These are phyloP conservation scores for Fraxinus nigra DNA, from an alignment of 305 asterid genomes.

Conservation along the genomic window DNA sequence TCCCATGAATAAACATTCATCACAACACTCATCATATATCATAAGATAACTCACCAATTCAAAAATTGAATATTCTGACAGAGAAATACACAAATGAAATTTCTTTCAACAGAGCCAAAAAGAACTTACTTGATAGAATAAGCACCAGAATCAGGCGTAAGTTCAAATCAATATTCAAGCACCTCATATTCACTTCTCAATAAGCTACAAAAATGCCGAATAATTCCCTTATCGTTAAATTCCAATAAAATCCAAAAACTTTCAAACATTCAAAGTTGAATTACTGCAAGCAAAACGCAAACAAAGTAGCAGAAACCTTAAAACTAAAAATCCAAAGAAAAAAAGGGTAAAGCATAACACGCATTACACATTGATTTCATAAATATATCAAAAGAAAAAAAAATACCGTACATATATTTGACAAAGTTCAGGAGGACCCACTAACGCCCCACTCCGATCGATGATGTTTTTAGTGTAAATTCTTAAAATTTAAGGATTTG, in stretches of 20 bases:
- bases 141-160: constrained; percentile 43
- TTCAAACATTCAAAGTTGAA: constrained; percentile 11
- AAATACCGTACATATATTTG: constrained; percentile 33
- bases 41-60: background rate
- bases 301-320: constrained; percentile 14
- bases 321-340: background rate
- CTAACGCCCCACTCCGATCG: constrained; percentile 43
- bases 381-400: constrained; percentile 4
- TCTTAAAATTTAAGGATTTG: background rate
- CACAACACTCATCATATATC: background rate
- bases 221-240: constrained; percentile 11
- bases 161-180: constrained; percentile 29
- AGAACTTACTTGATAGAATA: constrained; percentile 55
- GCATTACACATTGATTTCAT: constrained; percentile 19
- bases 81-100: background rate
- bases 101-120: constrained; percentile 1
- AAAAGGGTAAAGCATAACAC: constrained; percentile 23
- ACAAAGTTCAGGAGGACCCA: constrained; percentile 43
- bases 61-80: background rate
- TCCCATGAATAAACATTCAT: background rate
- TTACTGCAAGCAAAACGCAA: constrained; percentile 3
- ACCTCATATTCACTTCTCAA: constrained; percentile 41
- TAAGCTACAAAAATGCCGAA: constrained; percentile 12
- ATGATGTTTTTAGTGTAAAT: constrained; percentile 23
- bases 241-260: constrained; percentile 14